These are phyloP conservation scores for Oryza glaberrima DNA, from an alignment of 176 grass and related monocot species.

Conservation along the genomic window DNA sequence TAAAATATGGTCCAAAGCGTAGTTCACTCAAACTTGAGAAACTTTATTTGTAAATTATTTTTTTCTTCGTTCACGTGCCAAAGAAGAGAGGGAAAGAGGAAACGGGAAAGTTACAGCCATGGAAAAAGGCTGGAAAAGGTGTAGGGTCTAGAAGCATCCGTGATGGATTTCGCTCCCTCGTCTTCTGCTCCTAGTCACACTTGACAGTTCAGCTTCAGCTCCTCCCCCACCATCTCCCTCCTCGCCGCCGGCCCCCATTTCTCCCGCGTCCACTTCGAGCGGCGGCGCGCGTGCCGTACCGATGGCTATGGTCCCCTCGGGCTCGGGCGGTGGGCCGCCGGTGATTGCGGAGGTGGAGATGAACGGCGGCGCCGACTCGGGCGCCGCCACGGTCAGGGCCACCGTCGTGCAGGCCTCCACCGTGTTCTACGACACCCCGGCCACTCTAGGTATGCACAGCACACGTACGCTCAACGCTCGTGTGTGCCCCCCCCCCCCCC, in stretches of 20 bases:
- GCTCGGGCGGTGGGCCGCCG: conserved; percentile 44
- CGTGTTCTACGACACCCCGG: conserved; percentile 89
- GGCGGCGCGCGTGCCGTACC: conserved; percentile 34
- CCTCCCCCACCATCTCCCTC: conserved; percentile 18
- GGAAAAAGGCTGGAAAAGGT: too few relatives aligned
- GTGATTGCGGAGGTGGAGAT: conserved; percentile 90
- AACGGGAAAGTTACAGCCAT: neutral
- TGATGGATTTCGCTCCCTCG: neutral
- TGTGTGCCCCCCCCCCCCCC: neutral
- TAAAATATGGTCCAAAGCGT: too few relatives aligned
- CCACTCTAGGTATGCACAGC: conserved; percentile 59
- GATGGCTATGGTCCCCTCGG: conserved; percentile 61
- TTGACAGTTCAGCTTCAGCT: conserved; percentile 38
- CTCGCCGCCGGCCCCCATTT: conserved; percentile 62
- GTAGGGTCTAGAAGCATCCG: conserved; percentile 22
- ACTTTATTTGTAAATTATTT: too few relatives aligned
- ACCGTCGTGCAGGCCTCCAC: conserved; percentile 95
- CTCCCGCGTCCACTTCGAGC: conserved; percentile 53
- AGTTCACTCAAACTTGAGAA: too few relatives aligned
- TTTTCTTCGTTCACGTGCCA: too few relatives aligned
- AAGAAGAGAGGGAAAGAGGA: neutral
- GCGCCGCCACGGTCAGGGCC: conserved; percentile 63
- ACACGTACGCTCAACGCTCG: too few relatives aligned
- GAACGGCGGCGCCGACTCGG: conserved; percentile 61
- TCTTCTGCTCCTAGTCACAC: conserved; percentile 12